phyloP scores from a whole-genome alignment of 768 basidiomycete species.

The Glaciozyma antarctica region DNA sequence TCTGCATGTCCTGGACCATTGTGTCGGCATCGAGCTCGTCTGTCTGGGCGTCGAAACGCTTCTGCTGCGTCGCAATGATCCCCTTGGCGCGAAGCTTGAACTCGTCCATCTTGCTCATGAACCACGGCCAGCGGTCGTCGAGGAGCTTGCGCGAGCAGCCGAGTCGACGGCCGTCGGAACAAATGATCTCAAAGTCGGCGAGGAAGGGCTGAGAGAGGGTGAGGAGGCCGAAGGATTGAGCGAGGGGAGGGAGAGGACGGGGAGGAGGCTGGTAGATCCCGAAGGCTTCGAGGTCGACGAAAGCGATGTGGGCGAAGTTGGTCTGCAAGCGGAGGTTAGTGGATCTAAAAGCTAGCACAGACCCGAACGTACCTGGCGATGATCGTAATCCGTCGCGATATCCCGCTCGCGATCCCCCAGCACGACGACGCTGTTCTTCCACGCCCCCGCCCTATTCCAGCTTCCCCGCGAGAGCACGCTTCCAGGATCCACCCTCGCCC shows the following conservation, averaged over 20 bases:
- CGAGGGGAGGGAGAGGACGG: constrained; percentile 50
- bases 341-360: background rate
- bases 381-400: constrained; percentile 84
- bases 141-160: constrained; percentile 73
- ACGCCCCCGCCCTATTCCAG: constrained; percentile 88
- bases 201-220: constrained; percentile 45
- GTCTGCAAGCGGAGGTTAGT: constrained; percentile 48
- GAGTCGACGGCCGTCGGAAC: constrained; percentile 78
- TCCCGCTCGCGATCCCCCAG: constrained; percentile 80
- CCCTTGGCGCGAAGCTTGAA: constrained; percentile 13
- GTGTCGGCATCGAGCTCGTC: constrained; percentile 1
- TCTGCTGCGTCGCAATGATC: constrained; percentile 6
- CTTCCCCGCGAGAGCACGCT: constrained; percentile 76
- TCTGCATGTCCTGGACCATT: constrained; percentile 24
- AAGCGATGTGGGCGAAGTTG: constrained; percentile 47
- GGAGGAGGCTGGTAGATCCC: constrained; percentile 86
- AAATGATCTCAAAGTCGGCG: constrained; percentile 81
- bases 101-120: constrained; percentile 42
- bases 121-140: constrained; percentile 92
- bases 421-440: constrained; percentile 77
- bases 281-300: constrained; percentile 49
- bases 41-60: background rate
- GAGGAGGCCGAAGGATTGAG: constrained; percentile 76
- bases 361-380: constrained; percentile 34
- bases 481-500: constrained; percentile 82